These are phyloP conservation scores for Thielaviopsis euricoi DNA, from an alignment of 2,329 filamentous ascomycete genomes.

Conservation along the genomic window DNA sequence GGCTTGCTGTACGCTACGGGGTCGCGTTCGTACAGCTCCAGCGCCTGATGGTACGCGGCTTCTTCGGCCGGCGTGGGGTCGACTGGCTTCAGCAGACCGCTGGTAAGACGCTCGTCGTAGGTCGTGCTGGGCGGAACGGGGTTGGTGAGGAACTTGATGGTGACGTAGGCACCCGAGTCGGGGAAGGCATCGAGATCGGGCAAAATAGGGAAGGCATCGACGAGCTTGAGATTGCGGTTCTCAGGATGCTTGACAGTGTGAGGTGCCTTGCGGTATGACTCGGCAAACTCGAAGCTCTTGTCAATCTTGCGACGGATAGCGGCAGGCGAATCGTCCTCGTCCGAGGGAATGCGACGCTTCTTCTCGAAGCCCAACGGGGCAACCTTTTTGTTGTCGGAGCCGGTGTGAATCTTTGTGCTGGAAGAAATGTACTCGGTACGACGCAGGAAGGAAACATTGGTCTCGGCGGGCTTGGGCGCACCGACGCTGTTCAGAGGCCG, in stretches of 20 bases:
- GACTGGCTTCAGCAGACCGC: slow-evolving; percentile 44
- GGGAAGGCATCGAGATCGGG: slow-evolving; percentile 54
- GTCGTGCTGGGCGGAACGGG: slow-evolving; percentile 35
- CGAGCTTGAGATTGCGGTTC: slow-evolving; percentile 39
- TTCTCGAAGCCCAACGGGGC: slow-evolving; percentile 19
- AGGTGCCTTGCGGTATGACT: slow-evolving; percentile 35
- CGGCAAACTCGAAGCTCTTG: slow-evolving; percentile 40
- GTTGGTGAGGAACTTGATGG: slow-evolving; percentile 51
- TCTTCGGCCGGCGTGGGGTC: slow-evolving; percentile 38
- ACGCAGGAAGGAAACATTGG: slow-evolving; percentile 81
- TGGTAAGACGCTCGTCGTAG: slow-evolving; percentile 46
- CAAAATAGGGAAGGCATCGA: slow-evolving; percentile 43
- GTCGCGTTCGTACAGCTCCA: slow-evolving; percentile 39
- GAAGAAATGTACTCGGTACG: slow-evolving; percentile 88
- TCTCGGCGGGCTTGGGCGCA: slow-evolving; percentile 60
- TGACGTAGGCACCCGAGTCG: slow-evolving; percentile 52
- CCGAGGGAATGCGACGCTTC: slow-evolving; percentile 32
- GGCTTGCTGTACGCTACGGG: slow-evolving; percentile 39
- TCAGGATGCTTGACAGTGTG: slow-evolving; percentile 39
- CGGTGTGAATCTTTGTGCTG: slow-evolving; percentile 24
- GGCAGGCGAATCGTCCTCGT: slow-evolving; percentile 44
- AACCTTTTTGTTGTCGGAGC: slow-evolving; percentile 15
- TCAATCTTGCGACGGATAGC: slow-evolving; percentile 54
- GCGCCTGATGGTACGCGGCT: slow-evolving; percentile 30
- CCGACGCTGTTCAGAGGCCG: slow-evolving; percentile 70